Conservation (phyloP, 768 basidiomycete genomes). For the Cytidiella melzeri region DNA sequence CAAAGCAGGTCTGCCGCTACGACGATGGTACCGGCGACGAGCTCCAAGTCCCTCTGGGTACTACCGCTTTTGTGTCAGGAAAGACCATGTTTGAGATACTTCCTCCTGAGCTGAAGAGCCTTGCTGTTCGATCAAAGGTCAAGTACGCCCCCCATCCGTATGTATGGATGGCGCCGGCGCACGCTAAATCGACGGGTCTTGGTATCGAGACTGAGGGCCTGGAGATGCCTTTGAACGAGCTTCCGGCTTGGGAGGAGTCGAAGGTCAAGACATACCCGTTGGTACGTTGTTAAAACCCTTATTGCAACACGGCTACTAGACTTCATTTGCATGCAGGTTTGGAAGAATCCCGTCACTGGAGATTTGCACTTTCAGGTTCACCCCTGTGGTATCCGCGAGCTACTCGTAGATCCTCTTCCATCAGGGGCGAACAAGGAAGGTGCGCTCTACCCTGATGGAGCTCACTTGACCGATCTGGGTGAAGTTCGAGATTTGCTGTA, state of each 20-base stretch:
- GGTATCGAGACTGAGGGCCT: conserved; percentile 76
- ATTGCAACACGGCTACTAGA: conserved; percentile 1
- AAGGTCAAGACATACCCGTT: conserved; percentile 70
- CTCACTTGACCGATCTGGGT: conserved; percentile 63
- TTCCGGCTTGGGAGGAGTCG: conserved; percentile 78
- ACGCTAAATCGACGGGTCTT: conserved; percentile 69
- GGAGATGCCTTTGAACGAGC: conserved; percentile 58
- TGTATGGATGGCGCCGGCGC: conserved; percentile 83
- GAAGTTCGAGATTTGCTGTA: conserved; percentile 72
- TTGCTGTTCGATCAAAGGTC: conserved; percentile 72
- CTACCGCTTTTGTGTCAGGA: conserved; percentile 80
- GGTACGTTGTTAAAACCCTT: conserved; percentile 26
- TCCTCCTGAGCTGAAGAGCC: conserved; percentile 62
- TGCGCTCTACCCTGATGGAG: conserved; percentile 81
- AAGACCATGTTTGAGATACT: conserved; percentile 81
- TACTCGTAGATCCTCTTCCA: conserved; percentile 71
- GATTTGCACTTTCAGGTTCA: conserved; percentile 87
- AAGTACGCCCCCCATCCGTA: conserved; percentile 84
- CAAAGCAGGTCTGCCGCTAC: conserved; percentile 59
- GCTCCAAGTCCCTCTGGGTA: conserved; percentile 75
- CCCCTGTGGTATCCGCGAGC: conserved; percentile 64
- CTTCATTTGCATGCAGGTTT: conserved; percentile 40
- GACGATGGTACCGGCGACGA: conserved; percentile 88
- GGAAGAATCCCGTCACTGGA: conserved; percentile 90
- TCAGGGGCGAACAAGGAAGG: conserved; percentile 47